Conservation (phyloP, 2,329 filamentous ascomycete species). For the Penicillium sp. region DNA sequence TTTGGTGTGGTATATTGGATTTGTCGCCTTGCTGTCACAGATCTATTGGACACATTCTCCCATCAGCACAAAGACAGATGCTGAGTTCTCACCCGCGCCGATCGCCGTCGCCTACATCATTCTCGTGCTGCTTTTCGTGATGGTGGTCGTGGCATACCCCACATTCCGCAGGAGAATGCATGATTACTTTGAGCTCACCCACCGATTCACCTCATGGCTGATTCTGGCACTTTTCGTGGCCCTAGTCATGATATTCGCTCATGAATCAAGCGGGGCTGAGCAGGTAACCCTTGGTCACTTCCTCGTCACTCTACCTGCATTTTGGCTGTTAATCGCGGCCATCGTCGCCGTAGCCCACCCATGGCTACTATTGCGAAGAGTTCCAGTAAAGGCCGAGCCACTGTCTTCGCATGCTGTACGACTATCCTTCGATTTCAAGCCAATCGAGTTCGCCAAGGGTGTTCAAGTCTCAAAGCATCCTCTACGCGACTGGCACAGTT, state of each 20-base stretch:
- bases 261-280: constrained; percentile 38
- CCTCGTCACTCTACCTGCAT: constrained; percentile 49
- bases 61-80: constrained; percentile 13
- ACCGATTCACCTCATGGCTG: constrained; percentile 70
- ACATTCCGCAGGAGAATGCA: constrained; percentile 61
- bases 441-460: constrained; percentile 55
- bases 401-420: constrained; percentile 71
- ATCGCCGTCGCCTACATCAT: constrained; percentile 58
- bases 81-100: constrained; percentile 36
- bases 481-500: constrained; percentile 71
- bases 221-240: constrained; percentile 64
- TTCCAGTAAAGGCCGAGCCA: constrained; percentile 61
- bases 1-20: constrained; percentile 46
- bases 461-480: constrained; percentile 62
- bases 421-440: constrained; percentile 65
- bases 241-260: constrained; percentile 56
- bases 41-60: constrained; percentile 26
- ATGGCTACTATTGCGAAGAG: constrained; percentile 68
- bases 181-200: constrained; percentile 66
- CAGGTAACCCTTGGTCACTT: constrained; percentile 37
- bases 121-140: constrained; percentile 55
- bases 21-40: constrained; percentile 31
- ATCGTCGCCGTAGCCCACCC: constrained; percentile 67
- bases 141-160: constrained; percentile 64
- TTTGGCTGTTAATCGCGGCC: constrained; percentile 67